phyloP scores from a whole-genome alignment of 495 filamentous ascomycete genomes.

The Penicillium alfredii region DNA sequence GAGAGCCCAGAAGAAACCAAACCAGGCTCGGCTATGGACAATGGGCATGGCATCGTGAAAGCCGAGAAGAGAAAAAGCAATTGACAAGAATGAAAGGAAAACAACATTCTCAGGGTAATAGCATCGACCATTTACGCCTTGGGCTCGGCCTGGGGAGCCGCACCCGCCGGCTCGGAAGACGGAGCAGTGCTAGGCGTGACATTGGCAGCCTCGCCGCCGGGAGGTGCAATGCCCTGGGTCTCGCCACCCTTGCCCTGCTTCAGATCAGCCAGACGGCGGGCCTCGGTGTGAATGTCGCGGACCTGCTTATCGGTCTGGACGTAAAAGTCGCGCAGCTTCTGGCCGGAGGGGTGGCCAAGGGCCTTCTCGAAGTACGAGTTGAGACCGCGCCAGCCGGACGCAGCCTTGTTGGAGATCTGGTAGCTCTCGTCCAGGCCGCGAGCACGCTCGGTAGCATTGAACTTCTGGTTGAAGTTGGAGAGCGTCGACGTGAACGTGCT shows the following conservation, averaged over 20 bases:
- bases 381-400: slow-evolving; percentile 58
- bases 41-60: slow-evolving; percentile 3
- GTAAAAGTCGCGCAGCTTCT: slow-evolving; percentile 83
- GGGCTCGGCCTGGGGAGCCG: slow-evolving; percentile 24
- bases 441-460: slow-evolving; percentile 73
- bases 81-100: too few relatives aligned
- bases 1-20: slow-evolving; percentile 3
- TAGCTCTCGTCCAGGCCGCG: slow-evolving; percentile 69
- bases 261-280: slow-evolving; percentile 75
- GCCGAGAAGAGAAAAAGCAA: slow-evolving; percentile 6
- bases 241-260: slow-evolving; percentile 62
- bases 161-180: slow-evolving; percentile 15
- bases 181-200: slow-evolving; percentile 11
- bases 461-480: slow-evolving; percentile 69
- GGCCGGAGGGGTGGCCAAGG: slow-evolving; percentile 73
- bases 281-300: slow-evolving; percentile 86
- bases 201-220: slow-evolving; percentile 13
- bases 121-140: slow-evolving; percentile 21
- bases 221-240: slow-evolving; percentile 29
- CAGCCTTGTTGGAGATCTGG: slow-evolving; percentile 62
- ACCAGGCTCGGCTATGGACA: too few relatives aligned
- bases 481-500: slow-evolving; percentile 68
- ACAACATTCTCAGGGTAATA: too few relatives aligned
- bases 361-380: slow-evolving; percentile 90
- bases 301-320: slow-evolving; percentile 74